Base-by-base conservation (phyloP, 768 basidiomycete genomes). In the Lactarius indigo region DNA sequence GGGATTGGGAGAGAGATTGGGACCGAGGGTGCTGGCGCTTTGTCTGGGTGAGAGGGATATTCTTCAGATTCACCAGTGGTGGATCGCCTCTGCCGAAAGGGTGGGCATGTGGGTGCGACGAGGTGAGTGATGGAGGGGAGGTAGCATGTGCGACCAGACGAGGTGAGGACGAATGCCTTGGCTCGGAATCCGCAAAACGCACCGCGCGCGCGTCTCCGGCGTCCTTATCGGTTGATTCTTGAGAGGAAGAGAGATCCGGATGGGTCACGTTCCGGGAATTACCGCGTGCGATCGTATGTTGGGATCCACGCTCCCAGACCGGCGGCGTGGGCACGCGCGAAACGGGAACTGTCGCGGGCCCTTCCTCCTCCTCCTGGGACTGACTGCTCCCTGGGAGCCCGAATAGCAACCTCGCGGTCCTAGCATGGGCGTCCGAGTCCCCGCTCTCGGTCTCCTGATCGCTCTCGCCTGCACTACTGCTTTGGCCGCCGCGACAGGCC, bases 371-470 rank as follows among this genome's bases (percentile, higher is more conserved):
- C 23, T 35, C 64, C 20, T 47, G 33, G 18, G 52, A 59, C 37
- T 44, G 52, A 23, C 35, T 31, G 30, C 20, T 64, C 2, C 61
- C 64, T 20, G 35, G 7, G 10, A 57, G 1, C 50, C 44, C 68
- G 28, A 71, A 71, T 30, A 71, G 18, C 26, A 57, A 23, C 50
- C 18, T 57, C 28, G 68, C 68, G 7, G 64, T 69, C 35, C 57
- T 37, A 23, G 59, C 56, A 64, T 64, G 68, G 4, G 52, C 61
- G 1, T 66, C 70, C 15, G 64, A 62, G 31, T 69, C 65, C 20
- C 35, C 64, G 18, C 37, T 54, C 28, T 69, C 62, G 12, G 64
- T 69, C 50, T 71, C 70, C 35, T 39, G 44, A 26, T 64, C 64
- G 2, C 64, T 69, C n/a, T 62, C 62, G 17, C 13, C 37, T 23